A percentile compares a stretch with the other conserved stretches of the same genome.
Conservation (phyloP, 2,329 filamentous ascomycete genomes). For the Orbilia quercus region DNA sequence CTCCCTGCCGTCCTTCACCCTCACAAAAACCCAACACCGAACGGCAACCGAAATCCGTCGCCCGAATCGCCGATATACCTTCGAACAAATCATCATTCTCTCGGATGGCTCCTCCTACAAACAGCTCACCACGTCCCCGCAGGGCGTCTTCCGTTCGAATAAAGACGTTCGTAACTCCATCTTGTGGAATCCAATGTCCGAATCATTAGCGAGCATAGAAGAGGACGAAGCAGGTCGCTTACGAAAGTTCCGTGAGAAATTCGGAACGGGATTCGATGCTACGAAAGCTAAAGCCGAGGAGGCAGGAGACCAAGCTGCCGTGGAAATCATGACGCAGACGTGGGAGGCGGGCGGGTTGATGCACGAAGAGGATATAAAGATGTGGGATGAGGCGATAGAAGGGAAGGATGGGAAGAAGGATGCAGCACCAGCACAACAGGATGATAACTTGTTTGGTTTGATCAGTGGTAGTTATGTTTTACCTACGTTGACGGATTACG, state of each 20-base stretch:
- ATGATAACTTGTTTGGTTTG: slow-evolving; percentile 44
- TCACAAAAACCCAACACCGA: slow-evolving; percentile 73
- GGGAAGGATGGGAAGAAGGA: slow-evolving; percentile 19
- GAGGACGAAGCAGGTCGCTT: slow-evolving; percentile 93
- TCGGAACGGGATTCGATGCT: slow-evolving; percentile 84
- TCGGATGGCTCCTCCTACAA: slow-evolving; percentile 89
- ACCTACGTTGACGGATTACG: slow-evolving; percentile 35
- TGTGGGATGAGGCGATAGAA: slow-evolving; percentile 37
- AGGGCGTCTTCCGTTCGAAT: slow-evolving; percentile 69
- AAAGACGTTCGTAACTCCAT: slow-evolving; percentile 92
- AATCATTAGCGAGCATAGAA: slow-evolving; percentile 85
- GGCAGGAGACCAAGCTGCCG: slow-evolving; percentile 31
- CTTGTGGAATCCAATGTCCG: slow-evolving; percentile 88
- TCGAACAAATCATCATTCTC: slow-evolving; percentile 95
- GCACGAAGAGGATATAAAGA: slow-evolving; percentile 34
- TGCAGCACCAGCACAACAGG: not conserved
- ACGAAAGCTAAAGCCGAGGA: slow-evolving; percentile 57
- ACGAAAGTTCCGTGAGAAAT: slow-evolving; percentile 84
- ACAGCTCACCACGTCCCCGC: slow-evolving; percentile 79
- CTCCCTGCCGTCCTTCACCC: slow-evolving; percentile 49
- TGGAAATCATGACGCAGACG: slow-evolving; percentile 17
- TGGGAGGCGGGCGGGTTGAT: slow-evolving; percentile 36
- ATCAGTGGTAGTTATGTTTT: slow-evolving; percentile 45
- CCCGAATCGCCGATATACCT: slow-evolving; percentile 92
- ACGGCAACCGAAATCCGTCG: slow-evolving; percentile 82